Evolutionary conservation across 129 eudicot genomes (phyloP).

Genomic region (Flaveria brownii): DNA sequence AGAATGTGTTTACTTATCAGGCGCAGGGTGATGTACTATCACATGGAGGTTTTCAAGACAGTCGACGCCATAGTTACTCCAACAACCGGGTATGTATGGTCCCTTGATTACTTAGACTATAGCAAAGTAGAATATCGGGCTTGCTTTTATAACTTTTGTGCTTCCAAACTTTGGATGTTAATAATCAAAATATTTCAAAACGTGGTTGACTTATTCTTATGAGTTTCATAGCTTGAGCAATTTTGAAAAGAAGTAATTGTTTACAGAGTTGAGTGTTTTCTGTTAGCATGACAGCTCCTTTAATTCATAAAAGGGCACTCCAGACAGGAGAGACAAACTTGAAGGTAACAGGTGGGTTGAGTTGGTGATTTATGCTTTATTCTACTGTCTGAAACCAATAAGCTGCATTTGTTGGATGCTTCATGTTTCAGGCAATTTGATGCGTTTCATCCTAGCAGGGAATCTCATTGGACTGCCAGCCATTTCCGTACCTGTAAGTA

Average conservation of each 20-base stretch:
- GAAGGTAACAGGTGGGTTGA: slow-evolving; percentile 65
- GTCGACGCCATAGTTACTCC: slow-evolving; percentile 92
- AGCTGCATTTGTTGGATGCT: background rate
- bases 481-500: slow-evolving; percentile 67
- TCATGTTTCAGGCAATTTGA: slow-evolving; percentile 51
- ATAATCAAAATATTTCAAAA: background rate
- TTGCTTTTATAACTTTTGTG: background rate
- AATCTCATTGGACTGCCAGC: slow-evolving; percentile 83
- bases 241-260: background rate
- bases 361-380: background rate
- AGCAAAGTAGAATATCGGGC: background rate
- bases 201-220: background rate
- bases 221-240: background rate
- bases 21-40: slow-evolving; percentile 82
- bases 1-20: slow-evolving; percentile 30
- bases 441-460: slow-evolving; percentile 62
- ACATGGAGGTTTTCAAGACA: slow-evolving; percentile 74
- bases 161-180: background rate
- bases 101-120: background rate
- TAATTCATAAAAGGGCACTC: slow-evolving; percentile 65
- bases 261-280: slow-evolving; percentile 4
- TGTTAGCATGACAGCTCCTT: slow-evolving; percentile 90
- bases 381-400: background rate
- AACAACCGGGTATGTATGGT: slow-evolving; percentile 69
- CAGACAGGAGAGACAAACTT: slow-evolving; percentile 68